Evolutionary conservation across 495 filamentous ascomycete species (phyloP), one percentile per base, ranked within the genome.

Genomic region (Staphylotrichum tortipilum): DNA sequence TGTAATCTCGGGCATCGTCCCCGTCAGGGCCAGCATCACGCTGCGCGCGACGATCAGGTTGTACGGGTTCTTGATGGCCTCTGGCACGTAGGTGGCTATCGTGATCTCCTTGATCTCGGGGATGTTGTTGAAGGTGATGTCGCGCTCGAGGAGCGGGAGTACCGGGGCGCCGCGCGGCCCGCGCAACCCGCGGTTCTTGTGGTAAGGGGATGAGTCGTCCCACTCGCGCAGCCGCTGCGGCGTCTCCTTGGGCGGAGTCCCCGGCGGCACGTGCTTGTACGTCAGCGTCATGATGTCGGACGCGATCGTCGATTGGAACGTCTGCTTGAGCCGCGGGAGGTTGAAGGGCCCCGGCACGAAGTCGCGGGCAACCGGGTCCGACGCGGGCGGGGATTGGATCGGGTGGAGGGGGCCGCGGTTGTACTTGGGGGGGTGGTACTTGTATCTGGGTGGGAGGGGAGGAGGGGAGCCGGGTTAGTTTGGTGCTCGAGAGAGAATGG

Each of bases 261-360:
- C 90, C 0, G 89, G 89, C 58, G 72, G 72, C 3, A 55, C 68
- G 73, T 98, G 94, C 24, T 76, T 75, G 75, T 98, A 98, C 59
- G 84, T 77, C 40, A 97, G 78, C 34, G 87, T 87, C 65, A 96
- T 80, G 57, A 96, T 79, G 69, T 98, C 94, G n/a, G 88, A 76
- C 40, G 87, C 84, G 52, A 94, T 72, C 53, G 88, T 94, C 42
- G 80, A 79, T 60, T 88, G 76, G 77, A 84, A 95, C 48, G 91
- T 96, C 66, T 97, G 88, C 63, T 87, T 80, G 39, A 95, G 79
- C 10, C 92, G 84, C 22, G 92, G 88, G 21, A 86, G 72, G 65
- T 82, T 84, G 76, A 97, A 98, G 7, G 92, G 92, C 5, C 94
- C 94, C 1, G 92, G 92, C n/a, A 85, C 72, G 72, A 89, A 98